Percentiles rank a stretch among this genome's conserved stretches.
phyloP scores from a whole-genome alignment of 1,284 basidiomycete species.

The Cutaneotrichosporon sp. region DNA sequence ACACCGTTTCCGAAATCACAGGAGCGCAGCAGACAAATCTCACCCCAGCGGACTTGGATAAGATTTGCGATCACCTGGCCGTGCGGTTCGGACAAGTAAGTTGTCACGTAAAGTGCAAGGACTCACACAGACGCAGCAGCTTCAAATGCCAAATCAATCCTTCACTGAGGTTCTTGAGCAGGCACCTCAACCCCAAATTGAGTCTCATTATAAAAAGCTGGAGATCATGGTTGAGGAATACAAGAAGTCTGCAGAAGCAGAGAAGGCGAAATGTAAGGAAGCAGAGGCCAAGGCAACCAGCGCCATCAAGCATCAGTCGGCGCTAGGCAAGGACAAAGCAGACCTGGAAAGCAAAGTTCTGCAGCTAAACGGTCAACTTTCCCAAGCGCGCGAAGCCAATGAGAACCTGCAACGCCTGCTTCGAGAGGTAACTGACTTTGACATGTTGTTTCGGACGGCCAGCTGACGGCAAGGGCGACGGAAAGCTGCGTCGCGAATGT shows the following conservation, averaged over 20 bases:
- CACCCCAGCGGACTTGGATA: too few relatives aligned
- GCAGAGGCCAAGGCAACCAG: constrained; percentile 10
- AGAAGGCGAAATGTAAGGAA: constrained; percentile 1
- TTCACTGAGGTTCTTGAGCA: too few relatives aligned
- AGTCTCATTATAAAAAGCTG: too few relatives aligned
- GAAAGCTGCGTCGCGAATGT: not conserved
- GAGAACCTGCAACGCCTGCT: not conserved
- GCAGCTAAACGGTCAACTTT: not conserved
- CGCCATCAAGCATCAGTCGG: constrained; percentile 19
- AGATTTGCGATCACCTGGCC: too few relatives aligned
- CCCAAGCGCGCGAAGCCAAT: not conserved
- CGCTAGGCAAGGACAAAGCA: constrained; percentile 14
- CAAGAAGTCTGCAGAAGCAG: not conserved
- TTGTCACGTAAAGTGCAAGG: too few relatives aligned
- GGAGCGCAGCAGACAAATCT: too few relatives aligned
- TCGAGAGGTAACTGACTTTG: not conserved
- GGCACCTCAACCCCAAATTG: too few relatives aligned
- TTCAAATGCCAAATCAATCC: too few relatives aligned
- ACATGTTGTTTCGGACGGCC: too few relatives aligned
- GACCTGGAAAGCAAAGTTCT: constrained; percentile 7
- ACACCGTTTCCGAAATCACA: too few relatives aligned
- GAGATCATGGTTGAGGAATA: not conserved
- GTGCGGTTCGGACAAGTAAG: too few relatives aligned
- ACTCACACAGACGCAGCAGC: too few relatives aligned
- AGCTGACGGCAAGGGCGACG: not conserved